These are phyloP conservation scores for Hypoxylon sp. DNA, from an alignment of 2,329 filamentous ascomycete genomes.

Conservation along the genomic window DNA sequence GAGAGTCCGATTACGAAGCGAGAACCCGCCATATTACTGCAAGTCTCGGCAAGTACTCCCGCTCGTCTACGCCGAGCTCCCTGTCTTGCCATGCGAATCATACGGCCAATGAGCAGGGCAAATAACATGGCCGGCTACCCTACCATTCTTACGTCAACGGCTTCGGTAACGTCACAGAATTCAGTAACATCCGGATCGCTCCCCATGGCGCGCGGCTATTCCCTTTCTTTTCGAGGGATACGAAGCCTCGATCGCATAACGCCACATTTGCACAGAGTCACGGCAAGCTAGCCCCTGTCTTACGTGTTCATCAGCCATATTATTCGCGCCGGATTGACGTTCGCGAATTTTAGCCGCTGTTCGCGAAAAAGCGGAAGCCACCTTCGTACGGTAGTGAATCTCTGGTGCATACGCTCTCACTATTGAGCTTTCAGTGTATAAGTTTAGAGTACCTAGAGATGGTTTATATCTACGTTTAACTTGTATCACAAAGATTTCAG, in stretches of 20 bases:
- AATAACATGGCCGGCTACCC: slow-evolving; percentile 9
- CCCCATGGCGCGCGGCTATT: slow-evolving; percentile 12
- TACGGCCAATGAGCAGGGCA: not conserved
- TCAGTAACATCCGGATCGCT: slow-evolving; percentile 4
- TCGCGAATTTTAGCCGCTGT: not conserved
- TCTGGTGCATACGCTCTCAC: not conserved
- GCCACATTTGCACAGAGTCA: not conserved
- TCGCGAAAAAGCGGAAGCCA: not conserved
- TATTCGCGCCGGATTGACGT: not conserved
- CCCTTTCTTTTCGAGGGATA: not conserved
- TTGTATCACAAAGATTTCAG: not conserved
- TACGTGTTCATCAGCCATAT: not conserved
- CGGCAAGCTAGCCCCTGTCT: not conserved
- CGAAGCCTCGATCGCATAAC: not conserved
- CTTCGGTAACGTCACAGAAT: slow-evolving; percentile 22
- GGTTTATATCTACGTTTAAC: not conserved
- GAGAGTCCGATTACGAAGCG: slow-evolving; percentile 5
- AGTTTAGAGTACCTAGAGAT: not conserved
- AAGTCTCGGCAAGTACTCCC: slow-evolving; percentile 13
- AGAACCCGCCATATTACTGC: slow-evolving; percentile 4
- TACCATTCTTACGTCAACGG: slow-evolving; percentile 12
- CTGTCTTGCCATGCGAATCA: slow-evolving; percentile 8
- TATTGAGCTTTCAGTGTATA: not conserved
- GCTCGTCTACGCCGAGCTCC: slow-evolving; percentile 1
- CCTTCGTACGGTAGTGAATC: not conserved